Percentiles rank a stretch among this genome's conserved stretches.
These are phyloP conservation scores for Coleophoma cylindrospora DNA, from an alignment of 2,329 filamentous ascomycete species.

Conservation along the genomic window DNA sequence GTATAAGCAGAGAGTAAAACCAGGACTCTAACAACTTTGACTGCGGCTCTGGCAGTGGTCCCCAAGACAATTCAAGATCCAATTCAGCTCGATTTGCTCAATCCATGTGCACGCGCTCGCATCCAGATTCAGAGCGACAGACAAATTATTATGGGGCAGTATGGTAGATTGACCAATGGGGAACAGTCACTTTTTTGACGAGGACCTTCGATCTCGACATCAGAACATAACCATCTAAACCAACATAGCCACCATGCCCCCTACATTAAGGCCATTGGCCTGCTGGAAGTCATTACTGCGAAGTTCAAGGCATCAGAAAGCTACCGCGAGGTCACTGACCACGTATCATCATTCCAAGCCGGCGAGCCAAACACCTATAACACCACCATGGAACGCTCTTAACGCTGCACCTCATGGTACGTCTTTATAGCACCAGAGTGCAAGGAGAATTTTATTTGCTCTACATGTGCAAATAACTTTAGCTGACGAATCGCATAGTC, in stretches of 20 bases:
- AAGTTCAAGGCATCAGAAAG: conserved; percentile 46
- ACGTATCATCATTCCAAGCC: conserved; percentile 38
- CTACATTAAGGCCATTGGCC: conserved; percentile 59
- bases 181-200: conserved; percentile 2
- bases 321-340: conserved; percentile 40
- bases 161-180: conserved; percentile 11
- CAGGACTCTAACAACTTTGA: too few species aligned
- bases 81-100: too few species aligned
- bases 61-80: too few species aligned
- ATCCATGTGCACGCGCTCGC: too few species aligned
- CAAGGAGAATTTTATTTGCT: neutral
- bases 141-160: neutral
- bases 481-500: conserved; percentile 12
- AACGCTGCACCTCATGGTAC: conserved; percentile 9
- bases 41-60: too few species aligned
- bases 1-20: too few species aligned
- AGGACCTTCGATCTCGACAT: conserved; percentile 10
- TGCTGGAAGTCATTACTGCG: conserved; percentile 64
- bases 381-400: conserved; percentile 6
- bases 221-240: conserved; percentile 6
- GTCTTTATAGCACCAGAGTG: neutral
- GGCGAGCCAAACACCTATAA: conserved; percentile 16
- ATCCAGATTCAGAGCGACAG: too few species aligned
- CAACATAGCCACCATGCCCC: conserved; percentile 23
- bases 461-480: neutral